Evolutionary conservation across 129 eudicot species (phyloP).

Genomic region (Flaveria ramosissima): DNA sequence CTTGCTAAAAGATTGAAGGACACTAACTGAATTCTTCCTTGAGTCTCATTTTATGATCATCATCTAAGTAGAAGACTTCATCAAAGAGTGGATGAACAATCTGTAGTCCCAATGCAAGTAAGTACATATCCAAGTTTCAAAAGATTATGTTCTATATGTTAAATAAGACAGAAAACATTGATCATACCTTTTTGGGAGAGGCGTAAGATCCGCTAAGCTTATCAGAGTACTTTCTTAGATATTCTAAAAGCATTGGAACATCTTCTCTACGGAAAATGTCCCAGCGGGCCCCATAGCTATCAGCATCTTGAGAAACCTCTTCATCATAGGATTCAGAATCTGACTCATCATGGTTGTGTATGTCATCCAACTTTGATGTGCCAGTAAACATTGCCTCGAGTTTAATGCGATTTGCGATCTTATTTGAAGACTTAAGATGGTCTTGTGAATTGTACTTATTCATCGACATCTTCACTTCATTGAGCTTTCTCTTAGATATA

Average conservation of each 20-base stretch:
- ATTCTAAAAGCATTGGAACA: constrained; percentile 72
- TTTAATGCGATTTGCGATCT: constrained; percentile 25
- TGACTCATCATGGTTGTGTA: constrained; percentile 28
- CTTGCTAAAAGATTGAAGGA: neutral
- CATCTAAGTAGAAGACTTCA: constrained; percentile 57
- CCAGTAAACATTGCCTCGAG: constrained; percentile 30
- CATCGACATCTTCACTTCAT: constrained; percentile 44
- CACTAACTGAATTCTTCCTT: constrained; percentile 77
- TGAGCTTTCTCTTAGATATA: constrained; percentile 47
- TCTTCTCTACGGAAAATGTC: constrained; percentile 76
- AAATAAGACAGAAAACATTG: neutral
- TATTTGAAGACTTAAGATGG: constrained; percentile 30
- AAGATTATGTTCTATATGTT: neutral
- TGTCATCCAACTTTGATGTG: constrained; percentile 34
- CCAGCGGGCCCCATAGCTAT: constrained; percentile 62
- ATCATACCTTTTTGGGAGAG: constrained; percentile 49
- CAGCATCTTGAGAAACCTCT: constrained; percentile 8
- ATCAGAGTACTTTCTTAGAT: constrained; percentile 57
- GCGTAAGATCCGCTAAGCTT: constrained; percentile 34
- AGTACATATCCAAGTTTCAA: neutral
- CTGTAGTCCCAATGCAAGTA: constrained; percentile 37
- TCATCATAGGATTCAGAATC: constrained; percentile 48
- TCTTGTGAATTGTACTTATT: constrained; percentile 37
- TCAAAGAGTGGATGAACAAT: constrained; percentile 80
- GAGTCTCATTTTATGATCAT: constrained; percentile 56